phyloP scores from a whole-genome alignment of 805 yeast genomes.

The Ogataea populi-albae region DNA sequence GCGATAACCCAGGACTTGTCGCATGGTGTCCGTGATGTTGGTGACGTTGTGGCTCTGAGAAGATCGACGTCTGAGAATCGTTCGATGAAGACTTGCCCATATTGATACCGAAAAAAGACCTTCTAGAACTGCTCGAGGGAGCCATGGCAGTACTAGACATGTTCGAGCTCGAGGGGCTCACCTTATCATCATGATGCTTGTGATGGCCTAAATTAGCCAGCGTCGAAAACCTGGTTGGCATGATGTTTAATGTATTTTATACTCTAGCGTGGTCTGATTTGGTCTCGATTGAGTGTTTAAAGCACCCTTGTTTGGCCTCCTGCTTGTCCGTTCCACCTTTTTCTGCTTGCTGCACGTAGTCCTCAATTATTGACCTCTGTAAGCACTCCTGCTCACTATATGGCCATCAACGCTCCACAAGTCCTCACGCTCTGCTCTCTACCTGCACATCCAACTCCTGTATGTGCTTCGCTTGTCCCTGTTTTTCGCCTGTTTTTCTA shows the following conservation, averaged over 20 bases:
- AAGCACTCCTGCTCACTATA: not conserved
- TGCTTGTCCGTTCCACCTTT: too few relatives aligned
- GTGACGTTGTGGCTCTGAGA: constrained; percentile 27
- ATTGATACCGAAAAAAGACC: constrained; percentile 30
- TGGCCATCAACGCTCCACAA: not conserved
- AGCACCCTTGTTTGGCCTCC: too few relatives aligned
- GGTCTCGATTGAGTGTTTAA: too few relatives aligned
- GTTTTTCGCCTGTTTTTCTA: constrained; percentile 9
- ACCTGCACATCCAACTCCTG: constrained; percentile 4
- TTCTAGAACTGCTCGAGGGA: constrained; percentile 23
- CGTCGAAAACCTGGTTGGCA: constrained; percentile 32
- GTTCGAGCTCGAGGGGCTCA: constrained; percentile 14
- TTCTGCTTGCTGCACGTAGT: too few relatives aligned
- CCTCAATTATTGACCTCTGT: not conserved
- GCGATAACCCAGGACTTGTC: constrained; percentile 5
- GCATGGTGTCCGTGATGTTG: constrained; percentile 9
- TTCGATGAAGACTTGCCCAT: constrained; percentile 29
- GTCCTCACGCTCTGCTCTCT: not conserved
- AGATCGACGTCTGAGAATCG: constrained; percentile 28
- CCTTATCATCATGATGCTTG: constrained; percentile 24
- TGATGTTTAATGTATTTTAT: constrained; percentile 6
- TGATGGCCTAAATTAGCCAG: constrained; percentile 23
- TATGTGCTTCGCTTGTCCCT: constrained; percentile 10
- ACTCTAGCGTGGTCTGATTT: too few relatives aligned
- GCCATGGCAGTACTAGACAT: constrained; percentile 22